phyloP scores from a whole-genome alignment of 176 grass and related monocot species.

The Elaeis guineensis region DNA sequence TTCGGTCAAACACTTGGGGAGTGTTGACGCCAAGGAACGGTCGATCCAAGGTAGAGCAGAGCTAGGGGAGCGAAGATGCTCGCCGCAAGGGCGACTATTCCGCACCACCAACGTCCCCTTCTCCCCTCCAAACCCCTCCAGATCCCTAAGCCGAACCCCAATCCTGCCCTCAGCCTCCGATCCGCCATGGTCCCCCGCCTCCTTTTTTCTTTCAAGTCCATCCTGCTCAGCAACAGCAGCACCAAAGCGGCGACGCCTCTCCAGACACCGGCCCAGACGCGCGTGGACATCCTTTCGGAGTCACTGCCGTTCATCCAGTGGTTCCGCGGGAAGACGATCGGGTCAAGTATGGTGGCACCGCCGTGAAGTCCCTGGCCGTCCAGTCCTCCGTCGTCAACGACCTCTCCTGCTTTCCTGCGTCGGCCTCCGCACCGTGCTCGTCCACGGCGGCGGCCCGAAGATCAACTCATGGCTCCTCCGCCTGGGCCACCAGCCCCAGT shows the following conservation, averaged over 20 bases:
- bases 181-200: background rate
- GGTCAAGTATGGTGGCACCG: slow-evolving; percentile 76
- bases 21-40: too few relatives aligned
- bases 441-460: slow-evolving; percentile 60
- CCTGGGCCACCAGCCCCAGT: too few relatives aligned
- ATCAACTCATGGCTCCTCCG: too few relatives aligned
- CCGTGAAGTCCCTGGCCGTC: slow-evolving; percentile 62
- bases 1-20: slow-evolving; percentile 1
- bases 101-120: background rate
- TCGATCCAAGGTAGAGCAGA: too few relatives aligned
- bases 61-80: background rate
- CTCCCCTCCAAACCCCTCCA: background rate
- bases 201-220: too few relatives aligned
- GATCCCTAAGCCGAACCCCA: background rate
- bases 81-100: background rate
- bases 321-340: slow-evolving; percentile 78
- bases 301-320: slow-evolving; percentile 82
- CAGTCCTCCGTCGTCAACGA: slow-evolving; percentile 66
- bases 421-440: slow-evolving; percentile 60
- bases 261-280: slow-evolving; percentile 13
- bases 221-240: background rate
- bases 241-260: background rate
- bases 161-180: background rate
- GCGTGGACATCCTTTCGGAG: slow-evolving; percentile 72
- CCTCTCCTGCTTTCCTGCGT: slow-evolving; percentile 73